Conservation (phyloP, 768 basidiomycete genomes). For the Kwoniella dendrophila region DNA sequence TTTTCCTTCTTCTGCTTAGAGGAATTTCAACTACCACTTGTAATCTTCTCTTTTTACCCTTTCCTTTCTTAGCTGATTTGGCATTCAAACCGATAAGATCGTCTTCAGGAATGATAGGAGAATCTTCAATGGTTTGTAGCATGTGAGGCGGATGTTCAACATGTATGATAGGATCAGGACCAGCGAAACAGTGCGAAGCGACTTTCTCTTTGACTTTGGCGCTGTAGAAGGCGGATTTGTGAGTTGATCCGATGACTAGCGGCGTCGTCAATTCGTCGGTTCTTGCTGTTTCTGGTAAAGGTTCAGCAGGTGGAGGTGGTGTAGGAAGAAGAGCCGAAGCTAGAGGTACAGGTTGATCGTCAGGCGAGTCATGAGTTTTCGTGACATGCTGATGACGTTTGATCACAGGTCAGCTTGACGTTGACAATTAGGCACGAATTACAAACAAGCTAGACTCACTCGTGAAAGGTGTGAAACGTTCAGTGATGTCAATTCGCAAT, state of each 20-base stretch:
- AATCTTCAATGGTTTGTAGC: slow-evolving; percentile 18
- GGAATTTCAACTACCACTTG: slow-evolving; percentile 22
- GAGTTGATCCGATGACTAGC: slow-evolving; percentile 23
- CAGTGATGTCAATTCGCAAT: slow-evolving; percentile 26
- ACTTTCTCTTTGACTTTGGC: slow-evolving; percentile 27
- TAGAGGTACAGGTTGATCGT: slow-evolving; percentile 22
- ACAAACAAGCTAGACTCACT: slow-evolving; percentile 10
- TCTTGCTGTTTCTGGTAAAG: slow-evolving; percentile 23
- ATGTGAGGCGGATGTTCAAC: slow-evolving; percentile 39
- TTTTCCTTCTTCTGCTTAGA: slow-evolving; percentile 10
- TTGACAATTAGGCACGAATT: not conserved
- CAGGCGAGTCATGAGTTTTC: slow-evolving; percentile 29
- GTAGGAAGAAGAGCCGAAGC: slow-evolving; percentile 17
- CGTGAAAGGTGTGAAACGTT: slow-evolving; percentile 33
- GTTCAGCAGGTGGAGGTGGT: not conserved
- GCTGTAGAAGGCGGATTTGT: slow-evolving; percentile 15
- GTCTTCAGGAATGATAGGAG: not conserved
- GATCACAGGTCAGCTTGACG: not conserved
- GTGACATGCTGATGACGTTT: slow-evolving; percentile 26
- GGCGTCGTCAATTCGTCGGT: slow-evolving; percentile 35
- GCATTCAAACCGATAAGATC: not conserved
- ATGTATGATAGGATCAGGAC: slow-evolving; percentile 37
- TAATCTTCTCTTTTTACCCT: slow-evolving; percentile 6
- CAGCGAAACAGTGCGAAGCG: slow-evolving; percentile 29
- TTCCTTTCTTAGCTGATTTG: too few species aligned